Evolutionary conservation across 371 early-diverging fungal species (phyloP).

Genomic region (Mucor plumbeus): DNA sequence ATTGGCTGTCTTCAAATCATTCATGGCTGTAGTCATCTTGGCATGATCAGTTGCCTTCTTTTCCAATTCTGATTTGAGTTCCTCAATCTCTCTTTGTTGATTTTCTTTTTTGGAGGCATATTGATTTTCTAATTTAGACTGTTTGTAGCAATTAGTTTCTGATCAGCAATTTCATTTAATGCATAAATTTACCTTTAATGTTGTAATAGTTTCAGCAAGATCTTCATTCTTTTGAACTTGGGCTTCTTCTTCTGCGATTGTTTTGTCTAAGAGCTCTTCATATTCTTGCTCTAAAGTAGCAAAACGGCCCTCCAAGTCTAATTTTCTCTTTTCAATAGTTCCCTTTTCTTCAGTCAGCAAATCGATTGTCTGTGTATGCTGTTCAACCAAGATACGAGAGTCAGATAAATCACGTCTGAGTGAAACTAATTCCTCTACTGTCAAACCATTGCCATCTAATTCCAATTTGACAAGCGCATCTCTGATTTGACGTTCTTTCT

Average conservation of each 20-base stretch:
- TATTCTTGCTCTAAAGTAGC: constrained; percentile 84
- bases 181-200: constrained; percentile 61
- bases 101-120: constrained; percentile 46
- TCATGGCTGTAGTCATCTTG: constrained; percentile 59
- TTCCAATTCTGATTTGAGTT: constrained; percentile 66
- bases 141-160: constrained; percentile 66
- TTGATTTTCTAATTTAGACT: constrained; percentile 81
- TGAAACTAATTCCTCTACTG: constrained; percentile 74
- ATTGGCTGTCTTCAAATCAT: constrained; percentile 31
- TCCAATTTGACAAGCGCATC: constrained; percentile 73
- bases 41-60: constrained; percentile 76
- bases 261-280: constrained; percentile 90
- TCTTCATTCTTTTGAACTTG: constrained; percentile 62
- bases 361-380: constrained; percentile 70
- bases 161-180: constrained; percentile 73
- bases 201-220: constrained; percentile 73
- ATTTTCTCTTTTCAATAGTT: constrained; percentile 61
- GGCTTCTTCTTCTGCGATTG: constrained; percentile 90
- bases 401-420: constrained; percentile 83
- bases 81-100: constrained; percentile 83
- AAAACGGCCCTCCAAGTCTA: constrained; percentile 77
- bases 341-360: constrained; percentile 72
- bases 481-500: constrained; percentile 81
- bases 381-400: constrained; percentile 66
- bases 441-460: constrained; percentile 37